Evolutionary conservation across 192 early-diverging fungal species (phyloP), one percentile per base, ranked within the genome.

Genomic region (Linnemannia exigua): DNA sequence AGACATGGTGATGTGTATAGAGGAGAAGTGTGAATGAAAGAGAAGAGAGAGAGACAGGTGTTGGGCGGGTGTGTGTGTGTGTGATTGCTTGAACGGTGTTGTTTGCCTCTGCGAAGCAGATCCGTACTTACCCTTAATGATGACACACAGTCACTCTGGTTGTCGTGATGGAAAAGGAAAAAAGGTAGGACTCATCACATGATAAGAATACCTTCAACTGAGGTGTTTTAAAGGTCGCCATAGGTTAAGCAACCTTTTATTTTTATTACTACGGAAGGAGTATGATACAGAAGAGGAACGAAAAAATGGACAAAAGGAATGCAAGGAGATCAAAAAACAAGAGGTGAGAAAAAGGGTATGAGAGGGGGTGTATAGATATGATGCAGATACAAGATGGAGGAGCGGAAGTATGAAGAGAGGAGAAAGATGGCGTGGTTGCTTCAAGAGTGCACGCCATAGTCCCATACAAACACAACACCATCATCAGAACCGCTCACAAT

Each of bases 401-500:
- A 67, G 33, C 14, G 25, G 33, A 0, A 66, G 0, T 70, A 20
- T 38, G 28, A 33, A 7, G 14, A 37, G 8, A 33, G 25, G 44
- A 14, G 20, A 8, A 16, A 25, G 16, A 47, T 73, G 71, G 79
- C 31, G 22, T 44, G 22, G 31, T 35, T 20, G 28, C 28, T 1
- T 14, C 75, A 75, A 0, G 72, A 79, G 7, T 77, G 72, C 12
- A 90, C 76, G 9, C 93, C 87, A 89, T 97, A 99, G 77, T 98
- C 96, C 92, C 95, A 97, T 15, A 97, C 90, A 47, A 91, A 90
- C 37, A 97, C 90, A 44, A 90, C 91, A 8, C 96, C 96, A 85
- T 97, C 97, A 52, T 98, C 95, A 46, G 95, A 95, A 17, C 95
- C 97, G 37, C 94, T 93, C 22, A 98, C 88, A 74, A 99, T 92